phyloP scores from a whole-genome alignment of 345 rosid genomes.

The Gynandropsis gynandra region DNA sequence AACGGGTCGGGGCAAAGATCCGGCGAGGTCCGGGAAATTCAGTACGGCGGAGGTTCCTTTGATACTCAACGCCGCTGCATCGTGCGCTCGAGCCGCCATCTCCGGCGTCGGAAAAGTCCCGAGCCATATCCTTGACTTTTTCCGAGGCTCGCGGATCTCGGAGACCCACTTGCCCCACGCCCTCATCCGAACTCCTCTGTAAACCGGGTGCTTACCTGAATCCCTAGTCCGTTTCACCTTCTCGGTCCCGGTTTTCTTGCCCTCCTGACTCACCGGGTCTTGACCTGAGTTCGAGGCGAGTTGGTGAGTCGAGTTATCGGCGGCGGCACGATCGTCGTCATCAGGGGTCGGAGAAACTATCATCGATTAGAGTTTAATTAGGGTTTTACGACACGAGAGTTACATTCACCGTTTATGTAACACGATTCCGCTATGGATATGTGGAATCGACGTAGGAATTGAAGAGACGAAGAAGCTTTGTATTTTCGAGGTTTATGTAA shows the following conservation, averaged over 20 bases:
- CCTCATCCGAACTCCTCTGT: constrained; percentile 86
- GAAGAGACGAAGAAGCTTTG: too few relatives aligned
- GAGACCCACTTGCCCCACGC: constrained; percentile 99
- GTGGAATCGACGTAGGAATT: too few relatives aligned
- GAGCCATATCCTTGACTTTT: constrained; percentile 90
- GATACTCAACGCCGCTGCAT: constrained; percentile 79
- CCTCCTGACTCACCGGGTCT: constrained; percentile 11
- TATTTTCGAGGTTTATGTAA: too few relatives aligned
- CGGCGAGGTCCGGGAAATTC: constrained; percentile 78
- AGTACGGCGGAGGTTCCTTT: constrained; percentile 78
- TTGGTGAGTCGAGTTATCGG: constrained; percentile 19
- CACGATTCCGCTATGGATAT: too few relatives aligned
- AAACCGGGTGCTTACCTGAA: constrained; percentile 53
- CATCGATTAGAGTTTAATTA: constrained; percentile 2
- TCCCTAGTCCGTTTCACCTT: constrained; percentile 36
- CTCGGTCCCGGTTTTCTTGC: constrained; percentile 6
- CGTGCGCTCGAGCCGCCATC: constrained; percentile 99
- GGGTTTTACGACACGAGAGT: too few relatives aligned
- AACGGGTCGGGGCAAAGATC: constrained; percentile 63
- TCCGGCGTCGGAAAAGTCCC: constrained; percentile 89
- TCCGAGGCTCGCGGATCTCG: constrained; percentile 84
- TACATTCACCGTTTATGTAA: too few relatives aligned
- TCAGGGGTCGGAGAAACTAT: constrained; percentile 11
- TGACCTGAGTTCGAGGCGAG: constrained; percentile 15
- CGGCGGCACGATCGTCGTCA: constrained; percentile 4